A percentile compares a stretch with the other conserved stretches of the same genome.
phyloP scores from a whole-genome alignment of 2,329 filamentous ascomycete genomes.

The Aspergillus sojae region DNA sequence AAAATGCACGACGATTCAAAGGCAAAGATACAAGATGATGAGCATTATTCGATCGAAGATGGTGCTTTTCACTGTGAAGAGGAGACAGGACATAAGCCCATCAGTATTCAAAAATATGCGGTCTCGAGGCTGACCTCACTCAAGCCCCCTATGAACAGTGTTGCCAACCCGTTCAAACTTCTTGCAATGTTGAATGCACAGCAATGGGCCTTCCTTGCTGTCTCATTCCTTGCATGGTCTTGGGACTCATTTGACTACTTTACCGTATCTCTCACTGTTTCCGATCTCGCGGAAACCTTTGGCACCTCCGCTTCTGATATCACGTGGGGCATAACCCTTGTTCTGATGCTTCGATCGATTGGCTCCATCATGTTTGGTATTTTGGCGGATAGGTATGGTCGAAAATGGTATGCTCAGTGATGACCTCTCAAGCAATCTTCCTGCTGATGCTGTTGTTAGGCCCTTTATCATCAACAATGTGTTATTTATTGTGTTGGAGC shows the following conservation, averaged over 20 bases:
- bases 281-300: conserved; percentile 56
- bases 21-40: too few species aligned
- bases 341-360: conserved; percentile 64
- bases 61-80: too few species aligned
- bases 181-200: too few species aligned
- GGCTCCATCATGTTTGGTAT: conserved; percentile 62
- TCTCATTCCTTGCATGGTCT: conserved; percentile 52
- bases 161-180: too few species aligned
- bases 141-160: too few species aligned
- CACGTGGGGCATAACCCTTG: conserved; percentile 61
- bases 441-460: conserved; percentile 28
- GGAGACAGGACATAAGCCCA: too few species aligned
- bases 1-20: too few species aligned
- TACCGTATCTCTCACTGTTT: conserved; percentile 61
- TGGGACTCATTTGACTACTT: conserved; percentile 66
- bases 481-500: conserved; percentile 62
- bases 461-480: conserved; percentile 63
- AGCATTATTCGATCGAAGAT: too few species aligned
- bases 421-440: too few species aligned
- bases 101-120: too few species aligned
- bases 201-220: neutral
- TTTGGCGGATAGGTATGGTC: conserved; percentile 54
- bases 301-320: conserved; percentile 59
- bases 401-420: conserved; percentile 44
- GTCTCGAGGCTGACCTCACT: too few species aligned